These are phyloP conservation scores for Micractinium conductrix DNA, from an alignment of 139 green algal species.

Conservation along the genomic window DNA sequence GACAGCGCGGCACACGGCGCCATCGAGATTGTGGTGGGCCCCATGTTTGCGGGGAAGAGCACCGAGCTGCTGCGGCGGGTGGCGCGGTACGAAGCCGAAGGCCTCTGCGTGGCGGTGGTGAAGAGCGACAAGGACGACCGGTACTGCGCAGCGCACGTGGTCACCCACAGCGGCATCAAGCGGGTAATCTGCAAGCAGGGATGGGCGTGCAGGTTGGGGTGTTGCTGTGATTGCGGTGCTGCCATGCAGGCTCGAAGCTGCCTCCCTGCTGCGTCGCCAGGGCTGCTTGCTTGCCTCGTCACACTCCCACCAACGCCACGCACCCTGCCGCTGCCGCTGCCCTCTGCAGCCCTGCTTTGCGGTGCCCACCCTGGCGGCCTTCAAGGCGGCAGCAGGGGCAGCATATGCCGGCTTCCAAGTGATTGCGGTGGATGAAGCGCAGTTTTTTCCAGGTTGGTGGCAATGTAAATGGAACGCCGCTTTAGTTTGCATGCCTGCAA, in stretches of 20 bases:
- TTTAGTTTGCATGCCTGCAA: no score
- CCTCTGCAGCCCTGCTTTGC: conserved; percentile 43
- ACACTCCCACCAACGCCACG: neutral
- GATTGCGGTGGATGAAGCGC: conserved; percentile 88
- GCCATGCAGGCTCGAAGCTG: no score
- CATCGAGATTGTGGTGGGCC: conserved; percentile 74
- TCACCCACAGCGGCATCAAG: conserved; percentile 57
- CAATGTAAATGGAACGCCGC: no score
- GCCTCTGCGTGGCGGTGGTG: conserved; percentile 57
- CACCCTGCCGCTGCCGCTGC: neutral
- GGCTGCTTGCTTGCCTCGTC: neutral
- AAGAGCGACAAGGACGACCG: conserved; percentile 72
- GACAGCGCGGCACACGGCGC: no score
- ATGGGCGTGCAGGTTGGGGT: no score
- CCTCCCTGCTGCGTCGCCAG: no score
- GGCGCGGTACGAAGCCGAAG: conserved; percentile 38
- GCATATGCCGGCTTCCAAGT: conserved; percentile 43
- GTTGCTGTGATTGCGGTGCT: no score
- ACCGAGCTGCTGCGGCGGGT: conserved; percentile 67
- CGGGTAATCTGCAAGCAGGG: no score
- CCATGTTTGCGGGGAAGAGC: conserved; percentile 86
- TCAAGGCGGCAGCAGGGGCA: conserved; percentile 20
- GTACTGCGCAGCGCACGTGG: conserved; percentile 50
- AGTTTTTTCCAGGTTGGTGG: conserved; percentile 80
- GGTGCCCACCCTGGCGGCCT: conserved; percentile 24